phyloP scores from a whole-genome alignment of 108 stramenopile species.

The Cyclotella choctawhatcheeana region DNA sequence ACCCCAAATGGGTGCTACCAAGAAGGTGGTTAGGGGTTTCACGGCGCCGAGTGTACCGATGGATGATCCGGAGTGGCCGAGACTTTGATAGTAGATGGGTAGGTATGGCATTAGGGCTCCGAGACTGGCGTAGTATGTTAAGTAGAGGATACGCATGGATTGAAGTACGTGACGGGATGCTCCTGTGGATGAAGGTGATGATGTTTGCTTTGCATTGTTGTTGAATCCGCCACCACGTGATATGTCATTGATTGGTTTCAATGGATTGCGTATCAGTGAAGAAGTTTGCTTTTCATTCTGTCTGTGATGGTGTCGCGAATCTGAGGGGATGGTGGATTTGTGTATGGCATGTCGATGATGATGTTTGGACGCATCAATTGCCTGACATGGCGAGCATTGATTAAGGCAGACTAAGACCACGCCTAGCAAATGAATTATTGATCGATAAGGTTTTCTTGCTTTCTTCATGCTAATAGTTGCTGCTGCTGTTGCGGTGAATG shows the following conservation, averaged over 20 bases:
- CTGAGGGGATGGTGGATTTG: no score
- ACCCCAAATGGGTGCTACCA: conserved; percentile 95
- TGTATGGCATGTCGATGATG: no score
- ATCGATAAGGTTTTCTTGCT: no score
- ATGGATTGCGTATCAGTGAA: not conserved
- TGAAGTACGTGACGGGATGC: conserved; percentile 36
- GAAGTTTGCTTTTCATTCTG: not conserved
- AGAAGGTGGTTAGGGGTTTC: conserved; percentile 93
- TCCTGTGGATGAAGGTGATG: not conserved
- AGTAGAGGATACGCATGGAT: conserved; percentile 82
- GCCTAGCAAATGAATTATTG: no score
- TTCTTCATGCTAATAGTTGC: no score
- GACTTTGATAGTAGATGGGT: conserved; percentile 94
- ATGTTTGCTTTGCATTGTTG: not conserved
- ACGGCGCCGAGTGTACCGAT: conserved; percentile 94
- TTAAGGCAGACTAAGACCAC: no score
- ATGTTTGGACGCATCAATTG: no score
- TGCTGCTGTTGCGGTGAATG: no score
- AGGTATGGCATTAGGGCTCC: conserved; percentile 94
- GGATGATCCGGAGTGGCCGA: conserved; percentile 83
- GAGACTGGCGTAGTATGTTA: conserved; percentile 89
- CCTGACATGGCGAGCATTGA: no score
- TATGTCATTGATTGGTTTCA: conserved; percentile 3
- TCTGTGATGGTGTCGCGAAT: not conserved
- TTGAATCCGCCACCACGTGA: conserved; percentile 8